These are phyloP conservation scores for Chaetoscypha palmicola DNA, from an alignment of 2,329 filamentous ascomycete species.

Conservation along the genomic window DNA sequence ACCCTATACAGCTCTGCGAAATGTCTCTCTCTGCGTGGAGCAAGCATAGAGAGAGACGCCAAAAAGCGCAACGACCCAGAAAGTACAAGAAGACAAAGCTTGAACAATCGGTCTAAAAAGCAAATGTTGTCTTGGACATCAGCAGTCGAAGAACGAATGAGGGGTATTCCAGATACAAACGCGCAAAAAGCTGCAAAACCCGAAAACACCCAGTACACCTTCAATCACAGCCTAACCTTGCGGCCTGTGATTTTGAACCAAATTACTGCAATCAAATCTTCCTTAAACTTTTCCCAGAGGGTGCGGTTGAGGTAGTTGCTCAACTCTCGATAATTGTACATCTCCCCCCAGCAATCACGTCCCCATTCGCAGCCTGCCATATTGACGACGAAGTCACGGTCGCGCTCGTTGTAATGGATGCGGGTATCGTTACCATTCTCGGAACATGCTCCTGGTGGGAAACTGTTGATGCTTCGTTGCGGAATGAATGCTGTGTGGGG, in stretches of 20 bases:
- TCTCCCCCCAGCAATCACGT: slow-evolving; percentile 94
- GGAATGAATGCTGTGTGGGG: slow-evolving; percentile 82
- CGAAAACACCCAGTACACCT: background rate
- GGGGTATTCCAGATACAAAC: slow-evolving; percentile 9
- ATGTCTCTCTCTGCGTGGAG: background rate
- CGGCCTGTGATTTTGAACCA: slow-evolving; percentile 59
- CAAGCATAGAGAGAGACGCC: background rate
- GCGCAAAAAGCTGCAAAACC: background rate
- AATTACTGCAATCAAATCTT: slow-evolving; percentile 52
- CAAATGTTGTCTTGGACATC: background rate
- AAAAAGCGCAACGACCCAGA: too few relatives aligned
- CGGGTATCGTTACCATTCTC: slow-evolving; percentile 66
- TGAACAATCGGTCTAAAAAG: background rate
- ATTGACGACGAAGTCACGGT: slow-evolving; percentile 91
- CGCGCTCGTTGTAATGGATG: slow-evolving; percentile 79
- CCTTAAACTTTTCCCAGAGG: slow-evolving; percentile 70
- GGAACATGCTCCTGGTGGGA: slow-evolving; percentile 82
- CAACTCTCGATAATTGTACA: slow-evolving; percentile 89
- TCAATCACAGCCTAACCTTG: slow-evolving; percentile 27
- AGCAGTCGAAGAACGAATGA: slow-evolving; percentile 3
- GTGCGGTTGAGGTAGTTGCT: slow-evolving; percentile 85
- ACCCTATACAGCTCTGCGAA: background rate
- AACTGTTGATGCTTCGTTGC: slow-evolving; percentile 90
- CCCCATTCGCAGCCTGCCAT: slow-evolving; percentile 99
- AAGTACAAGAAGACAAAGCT: too few relatives aligned